A percentile compares a stretch with the other conserved stretches of the same genome.
phyloP scores from a whole-genome alignment of 805 yeast genomes.

The Candida ortonii region DNA sequence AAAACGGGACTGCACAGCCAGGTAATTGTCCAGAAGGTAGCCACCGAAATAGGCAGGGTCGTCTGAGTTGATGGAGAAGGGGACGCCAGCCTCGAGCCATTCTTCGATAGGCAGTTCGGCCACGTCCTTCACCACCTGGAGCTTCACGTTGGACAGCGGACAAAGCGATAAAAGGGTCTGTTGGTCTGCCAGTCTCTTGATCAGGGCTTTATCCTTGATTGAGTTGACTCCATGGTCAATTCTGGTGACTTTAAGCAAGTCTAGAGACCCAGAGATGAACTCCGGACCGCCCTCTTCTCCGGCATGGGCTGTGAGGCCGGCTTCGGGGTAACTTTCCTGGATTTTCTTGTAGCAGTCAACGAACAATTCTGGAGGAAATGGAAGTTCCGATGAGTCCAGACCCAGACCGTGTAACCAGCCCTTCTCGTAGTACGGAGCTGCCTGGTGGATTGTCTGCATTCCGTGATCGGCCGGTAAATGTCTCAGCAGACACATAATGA shows the following conservation, averaged over 20 bases:
- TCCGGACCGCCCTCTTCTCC: conserved; percentile 86
- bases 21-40: conserved; percentile 74
- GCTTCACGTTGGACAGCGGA: conserved; percentile 72
- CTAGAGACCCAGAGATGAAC: conserved; percentile 58
- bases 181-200: conserved; percentile 54
- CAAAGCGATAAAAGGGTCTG: conserved; percentile 66
- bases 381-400: conserved; percentile 75
- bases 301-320: conserved; percentile 78
- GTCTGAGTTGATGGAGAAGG: conserved; percentile 74
- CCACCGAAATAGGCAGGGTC: conserved; percentile 86
- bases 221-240: conserved; percentile 82
- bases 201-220: conserved; percentile 48
- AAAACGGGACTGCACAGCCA: conserved; percentile 62
- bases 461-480: conserved; percentile 66
- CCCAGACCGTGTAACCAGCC: conserved; percentile 75
- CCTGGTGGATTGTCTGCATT: conserved; percentile 51
- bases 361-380: conserved; percentile 72
- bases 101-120: conserved; percentile 61
- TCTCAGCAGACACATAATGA: conserved; percentile 80
- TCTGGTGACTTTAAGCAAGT: conserved; percentile 58
- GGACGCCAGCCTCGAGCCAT: conserved; percentile 59
- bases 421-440: conserved; percentile 48
- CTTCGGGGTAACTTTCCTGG: conserved; percentile 45
- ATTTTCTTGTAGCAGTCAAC: conserved; percentile 57
- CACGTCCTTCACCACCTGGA: conserved; percentile 70